These are phyloP conservation scores for Borovskyia barvae DNA, from an alignment of 208 protist species.

Conservation along the genomic window DNA sequence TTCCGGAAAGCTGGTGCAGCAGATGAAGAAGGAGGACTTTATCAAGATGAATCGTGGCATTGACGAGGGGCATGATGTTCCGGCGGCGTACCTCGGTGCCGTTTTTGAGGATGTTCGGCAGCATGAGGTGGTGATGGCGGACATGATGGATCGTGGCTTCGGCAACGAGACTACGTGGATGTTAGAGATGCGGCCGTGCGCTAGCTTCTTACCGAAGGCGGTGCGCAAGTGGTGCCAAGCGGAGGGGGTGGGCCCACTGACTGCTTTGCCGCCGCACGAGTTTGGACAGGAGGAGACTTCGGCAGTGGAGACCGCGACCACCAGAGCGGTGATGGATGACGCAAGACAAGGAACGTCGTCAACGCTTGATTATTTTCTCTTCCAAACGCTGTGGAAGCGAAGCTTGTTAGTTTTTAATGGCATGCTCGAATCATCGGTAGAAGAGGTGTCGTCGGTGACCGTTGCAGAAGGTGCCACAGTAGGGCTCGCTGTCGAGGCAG, in stretches of 20 bases:
- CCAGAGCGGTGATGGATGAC: not conserved
- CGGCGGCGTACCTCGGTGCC: constrained; percentile 77
- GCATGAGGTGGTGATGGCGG: constrained; percentile 92
- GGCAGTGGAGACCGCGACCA: not conserved
- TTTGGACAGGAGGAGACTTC: too few relatives aligned
- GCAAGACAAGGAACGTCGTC: not conserved
- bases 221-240: not conserved
- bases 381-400: constrained; percentile 48
- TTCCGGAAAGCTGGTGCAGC: constrained; percentile 90
- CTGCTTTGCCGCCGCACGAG: constrained; percentile 6
- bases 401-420: constrained; percentile 55
- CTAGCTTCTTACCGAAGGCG: constrained; percentile 15
- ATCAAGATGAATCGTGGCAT: constrained; percentile 95
- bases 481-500: constrained; percentile 23
- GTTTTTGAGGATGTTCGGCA: constrained; percentile 94
- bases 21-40: constrained; percentile 95
- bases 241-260: constrained; percentile 8
- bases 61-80: constrained; percentile 92
- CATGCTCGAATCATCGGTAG: constrained; percentile 32
- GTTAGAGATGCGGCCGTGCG: constrained; percentile 58
- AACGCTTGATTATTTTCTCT: constrained; percentile 46
- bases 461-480: constrained; percentile 15
- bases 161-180: constrained; percentile 81
- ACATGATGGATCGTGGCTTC: constrained; percentile 82
- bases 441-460: constrained; percentile 24